Conservation (phyloP, 345 rosid species). For the Populus alba region DNA sequence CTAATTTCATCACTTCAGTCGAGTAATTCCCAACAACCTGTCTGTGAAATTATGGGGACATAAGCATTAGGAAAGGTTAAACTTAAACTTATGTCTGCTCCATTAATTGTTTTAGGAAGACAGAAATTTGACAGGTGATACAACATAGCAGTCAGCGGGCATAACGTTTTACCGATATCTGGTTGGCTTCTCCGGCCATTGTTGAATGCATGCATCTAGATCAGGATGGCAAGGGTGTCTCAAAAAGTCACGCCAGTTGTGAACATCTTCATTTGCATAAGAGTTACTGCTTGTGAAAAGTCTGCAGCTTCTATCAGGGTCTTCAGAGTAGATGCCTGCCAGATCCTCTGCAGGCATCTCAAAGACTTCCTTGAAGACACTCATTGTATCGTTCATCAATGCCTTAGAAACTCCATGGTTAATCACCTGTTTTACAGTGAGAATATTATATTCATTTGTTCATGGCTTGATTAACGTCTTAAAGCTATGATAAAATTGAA, state of each 20-base stretch:
- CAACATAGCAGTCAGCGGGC: background rate
- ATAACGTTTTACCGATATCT: background rate
- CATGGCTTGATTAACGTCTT: background rate
- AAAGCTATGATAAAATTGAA: background rate
- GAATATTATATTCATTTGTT: background rate
- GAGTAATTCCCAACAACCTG: conserved; percentile 17
- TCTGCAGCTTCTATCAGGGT: too few species aligned
- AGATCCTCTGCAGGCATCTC: conserved; percentile 24
- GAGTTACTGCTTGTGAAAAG: too few species aligned
- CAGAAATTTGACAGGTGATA: background rate
- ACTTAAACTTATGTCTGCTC: background rate
- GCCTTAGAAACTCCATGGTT: conserved; percentile 36
- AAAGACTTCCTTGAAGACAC: conserved; percentile 30
- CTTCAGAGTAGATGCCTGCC: too few species aligned
- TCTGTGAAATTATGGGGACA: background rate
- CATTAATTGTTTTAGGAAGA: background rate
- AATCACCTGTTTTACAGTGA: conserved; percentile 17
- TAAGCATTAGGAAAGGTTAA: background rate
- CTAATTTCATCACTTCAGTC: conserved; percentile 22
- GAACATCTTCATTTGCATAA: background rate
- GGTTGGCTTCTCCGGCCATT: background rate
- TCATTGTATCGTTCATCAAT: conserved; percentile 22
- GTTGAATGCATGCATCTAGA: background rate
- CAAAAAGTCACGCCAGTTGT: background rate
- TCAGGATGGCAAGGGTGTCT: background rate